Evolutionary conservation across 1,284 basidiomycete species (phyloP), one percentile per base, ranked within the genome.

Genomic region (Earliella scabrosa): DNA sequence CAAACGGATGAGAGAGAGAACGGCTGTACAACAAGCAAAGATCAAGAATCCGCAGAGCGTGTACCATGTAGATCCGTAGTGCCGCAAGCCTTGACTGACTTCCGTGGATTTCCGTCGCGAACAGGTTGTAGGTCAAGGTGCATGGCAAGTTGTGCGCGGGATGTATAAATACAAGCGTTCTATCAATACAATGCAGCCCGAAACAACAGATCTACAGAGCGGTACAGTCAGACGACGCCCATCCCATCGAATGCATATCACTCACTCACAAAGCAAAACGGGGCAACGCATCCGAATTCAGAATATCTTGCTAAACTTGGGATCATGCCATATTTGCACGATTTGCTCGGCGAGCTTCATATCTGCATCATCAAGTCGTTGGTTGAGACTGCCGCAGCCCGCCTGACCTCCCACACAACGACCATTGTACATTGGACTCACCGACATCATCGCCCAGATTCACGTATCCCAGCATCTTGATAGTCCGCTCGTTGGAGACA

Each of bases 381-480:
- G 23, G 24, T 10, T 9, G 13, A 26, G 41, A 20, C 27, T n/a
- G 7, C 31, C 24, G 21, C 4, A 14, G 32, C 5, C 45, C 21
- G 6, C 16, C 32, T 21, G 46, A 8, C 6, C 35, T 26, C 34
- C 10, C 18, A 14, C n/a, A n/a, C n/a, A n/a, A n/a, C 8, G 43
- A 24, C 26, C 44, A 4, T 9, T 4, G n/a, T 5, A 35, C 20
- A 31, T 5, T n/a, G 2, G 7, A 76, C 86, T 51, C 63, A 92
- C 93, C 91, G 5, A 95, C 74, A 20, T 83, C 77, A 23, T 76
- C 66, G 2, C 91, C 90, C 60, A 93, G 68, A 66, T 83, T 81
- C 54, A 89, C 80, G 58, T 79, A 81, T 0, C 77, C 79, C 63
- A 87, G 67, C 68, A 88, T 82, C 64, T 84, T 87, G 55, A 96